These are phyloP conservation scores for Funneliformis mosseae DNA, from an alignment of 192 early-diverging fungal genomes.

Conservation along the genomic window DNA sequence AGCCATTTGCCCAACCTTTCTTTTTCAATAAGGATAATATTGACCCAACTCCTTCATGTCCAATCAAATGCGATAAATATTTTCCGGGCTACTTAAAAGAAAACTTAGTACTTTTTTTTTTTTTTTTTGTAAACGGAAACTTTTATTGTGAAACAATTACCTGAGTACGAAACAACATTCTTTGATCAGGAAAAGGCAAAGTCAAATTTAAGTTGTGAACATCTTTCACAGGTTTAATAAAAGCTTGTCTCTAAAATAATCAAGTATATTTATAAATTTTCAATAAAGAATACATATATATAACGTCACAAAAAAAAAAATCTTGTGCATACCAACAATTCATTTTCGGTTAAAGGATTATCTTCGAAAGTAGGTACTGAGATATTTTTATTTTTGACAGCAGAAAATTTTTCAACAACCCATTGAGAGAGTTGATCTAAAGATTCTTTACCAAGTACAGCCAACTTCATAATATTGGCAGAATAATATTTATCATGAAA, in stretches of 20 bases:
- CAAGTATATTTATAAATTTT: background rate
- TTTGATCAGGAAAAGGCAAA: slow-evolving; percentile 81
- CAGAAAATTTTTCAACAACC: slow-evolving; percentile 78
- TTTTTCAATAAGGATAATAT: slow-evolving; percentile 77
- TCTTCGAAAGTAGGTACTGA: slow-evolving; percentile 64
- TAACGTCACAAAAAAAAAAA: background rate
- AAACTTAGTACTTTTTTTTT: too few species aligned
- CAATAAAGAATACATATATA: background rate
- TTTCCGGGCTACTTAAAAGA: slow-evolving; percentile 54
- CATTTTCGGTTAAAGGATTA: slow-evolving; percentile 69
- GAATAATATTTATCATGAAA: slow-evolving; percentile 89
- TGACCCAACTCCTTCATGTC: slow-evolving; percentile 84
- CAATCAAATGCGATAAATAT: slow-evolving; percentile 83
- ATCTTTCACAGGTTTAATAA: slow-evolving; percentile 71
- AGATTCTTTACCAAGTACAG: slow-evolving; percentile 77
- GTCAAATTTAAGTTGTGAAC: slow-evolving; percentile 65
- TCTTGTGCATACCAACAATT: slow-evolving; percentile 48
- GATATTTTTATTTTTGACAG: slow-evolving; percentile 68
- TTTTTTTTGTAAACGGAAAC: background rate
- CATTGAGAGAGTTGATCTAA: slow-evolving; percentile 75
- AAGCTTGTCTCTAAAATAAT: slow-evolving; percentile 55
- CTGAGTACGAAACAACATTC: slow-evolving; percentile 47
- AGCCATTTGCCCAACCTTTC: slow-evolving; percentile 71
- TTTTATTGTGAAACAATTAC: slow-evolving; percentile 19
- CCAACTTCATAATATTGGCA: slow-evolving; percentile 89